These are phyloP conservation scores for Trichoderma atroviride DNA, from an alignment of 2,329 filamentous ascomycete genomes.

Conservation along the genomic window DNA sequence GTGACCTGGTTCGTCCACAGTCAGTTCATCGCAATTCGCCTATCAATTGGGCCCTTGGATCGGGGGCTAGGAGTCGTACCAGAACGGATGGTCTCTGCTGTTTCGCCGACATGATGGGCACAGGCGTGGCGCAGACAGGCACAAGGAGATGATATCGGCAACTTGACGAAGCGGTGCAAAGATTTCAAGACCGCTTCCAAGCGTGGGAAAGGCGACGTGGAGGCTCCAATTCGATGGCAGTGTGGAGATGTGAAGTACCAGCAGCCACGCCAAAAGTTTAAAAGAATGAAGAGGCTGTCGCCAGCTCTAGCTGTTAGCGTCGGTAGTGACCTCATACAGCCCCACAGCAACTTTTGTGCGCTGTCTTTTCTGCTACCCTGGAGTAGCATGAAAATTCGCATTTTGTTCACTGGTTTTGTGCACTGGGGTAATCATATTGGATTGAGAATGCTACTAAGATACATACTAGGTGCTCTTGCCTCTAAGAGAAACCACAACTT, in stretches of 20 bases:
- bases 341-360: slow-evolving; percentile 30
- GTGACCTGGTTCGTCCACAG: slow-evolving; percentile 39
- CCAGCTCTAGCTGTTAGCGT: slow-evolving; percentile 31
- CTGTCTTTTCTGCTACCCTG: background rate
- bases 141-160: background rate
- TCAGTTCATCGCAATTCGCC: background rate
- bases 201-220: background rate
- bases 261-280: slow-evolving; percentile 19
- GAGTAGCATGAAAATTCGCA: background rate
- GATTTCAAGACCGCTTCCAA: background rate
- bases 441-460: background rate
- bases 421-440: background rate
- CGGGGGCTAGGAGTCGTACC: slow-evolving; percentile 44
- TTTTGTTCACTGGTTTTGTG: background rate
- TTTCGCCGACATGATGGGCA: slow-evolving; percentile 44
- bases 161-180: background rate
- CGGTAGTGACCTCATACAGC: slow-evolving; percentile 36
- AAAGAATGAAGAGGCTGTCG: slow-evolving; percentile 20
- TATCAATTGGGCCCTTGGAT: background rate
- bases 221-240: background rate
- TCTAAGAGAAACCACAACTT: background rate
- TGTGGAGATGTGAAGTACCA: background rate
- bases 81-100: slow-evolving; percentile 65
- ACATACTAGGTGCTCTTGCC: fast-evolving
- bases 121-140: background rate